Percentiles rank a stretch among this genome's conserved stretches.
These are phyloP conservation scores for Coffea canephora DNA, from an alignment of 257 asterid genomes.

Conservation along the genomic window DNA sequence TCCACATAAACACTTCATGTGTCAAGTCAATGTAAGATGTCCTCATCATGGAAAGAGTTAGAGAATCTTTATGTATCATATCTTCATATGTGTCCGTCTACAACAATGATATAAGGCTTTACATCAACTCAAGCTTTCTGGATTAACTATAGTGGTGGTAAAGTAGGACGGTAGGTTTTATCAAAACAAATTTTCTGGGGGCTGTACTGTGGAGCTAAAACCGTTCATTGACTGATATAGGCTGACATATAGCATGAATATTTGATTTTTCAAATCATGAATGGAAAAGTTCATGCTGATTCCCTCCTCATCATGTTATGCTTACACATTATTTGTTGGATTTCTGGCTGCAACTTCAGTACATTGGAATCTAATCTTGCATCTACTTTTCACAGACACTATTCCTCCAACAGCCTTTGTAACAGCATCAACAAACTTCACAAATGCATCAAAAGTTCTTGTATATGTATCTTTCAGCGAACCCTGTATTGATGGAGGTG, in stretches of 20 bases:
- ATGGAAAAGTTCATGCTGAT: not conserved
- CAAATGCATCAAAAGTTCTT: constrained; percentile 62
- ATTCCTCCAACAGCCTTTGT: constrained; percentile 70
- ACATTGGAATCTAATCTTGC: not conserved
- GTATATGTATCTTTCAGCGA: constrained; percentile 75
- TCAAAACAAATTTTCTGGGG: too few relatives aligned
- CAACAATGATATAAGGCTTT: not conserved
- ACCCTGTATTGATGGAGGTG: constrained; percentile 62
- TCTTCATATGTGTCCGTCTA: not conserved
- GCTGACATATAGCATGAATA: not conserved
- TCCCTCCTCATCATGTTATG: not conserved
- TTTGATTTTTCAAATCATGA: too few relatives aligned
- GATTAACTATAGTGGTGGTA: not conserved
- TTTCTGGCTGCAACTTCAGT: not conserved
- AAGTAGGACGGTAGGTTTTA: not conserved
- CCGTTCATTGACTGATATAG: not conserved
- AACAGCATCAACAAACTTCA: constrained; percentile 49
- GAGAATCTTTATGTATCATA: not conserved
- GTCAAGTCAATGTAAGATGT: not conserved
- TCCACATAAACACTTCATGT: not conserved
- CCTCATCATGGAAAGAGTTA: not conserved
- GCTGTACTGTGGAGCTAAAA: too few relatives aligned
- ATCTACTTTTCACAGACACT: constrained; percentile 57
- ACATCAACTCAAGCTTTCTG: not conserved
- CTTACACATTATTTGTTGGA: not conserved